Conservation (phyloP, 169 alveolate species). For the Plasmodium yoelii region DNA sequence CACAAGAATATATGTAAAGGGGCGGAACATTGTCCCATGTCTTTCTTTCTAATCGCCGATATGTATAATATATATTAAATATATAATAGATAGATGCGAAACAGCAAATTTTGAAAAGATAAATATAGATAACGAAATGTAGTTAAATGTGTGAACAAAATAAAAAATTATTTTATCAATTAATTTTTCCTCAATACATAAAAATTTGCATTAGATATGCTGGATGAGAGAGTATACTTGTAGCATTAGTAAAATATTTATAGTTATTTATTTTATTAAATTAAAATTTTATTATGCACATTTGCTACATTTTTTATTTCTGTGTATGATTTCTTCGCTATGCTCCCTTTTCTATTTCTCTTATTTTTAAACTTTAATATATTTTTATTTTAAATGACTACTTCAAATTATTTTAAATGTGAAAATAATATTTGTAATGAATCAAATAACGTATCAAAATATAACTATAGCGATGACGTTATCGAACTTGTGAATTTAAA, state of each 20-base stretch:
- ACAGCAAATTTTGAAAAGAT: too few species aligned
- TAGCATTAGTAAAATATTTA: slow-evolving; percentile 4
- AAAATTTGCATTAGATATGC: neutral
- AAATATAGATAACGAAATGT: too few species aligned
- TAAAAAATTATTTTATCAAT: too few species aligned
- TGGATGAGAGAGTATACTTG: slow-evolving; percentile 1
- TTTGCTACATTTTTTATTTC: neutral
- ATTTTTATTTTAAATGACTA: slow-evolving; percentile 65
- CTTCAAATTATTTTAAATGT: slow-evolving; percentile 60
- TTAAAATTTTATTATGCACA: neutral
- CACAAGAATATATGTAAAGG: too few species aligned
- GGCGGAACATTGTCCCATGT: too few species aligned
- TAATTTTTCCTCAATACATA: too few species aligned
- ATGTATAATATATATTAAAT: too few species aligned
- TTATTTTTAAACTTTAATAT: slow-evolving; percentile 4
- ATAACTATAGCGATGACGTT: slow-evolving; percentile 46
- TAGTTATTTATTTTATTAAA: neutral
- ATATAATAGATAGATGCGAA: too few species aligned
- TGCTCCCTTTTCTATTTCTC: neutral
- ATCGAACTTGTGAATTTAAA: slow-evolving; percentile 58
- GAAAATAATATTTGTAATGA: slow-evolving; percentile 22
- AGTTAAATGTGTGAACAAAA: too few species aligned
- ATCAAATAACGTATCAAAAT: slow-evolving; percentile 7
- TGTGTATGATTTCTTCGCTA: slow-evolving; percentile 1
- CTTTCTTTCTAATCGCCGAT: too few species aligned